Percentiles rank a stretch among this genome's conserved stretches.
Evolutionary conservation across 768 basidiomycete species (phyloP).

Genomic region (Serendipita sp.): DNA sequence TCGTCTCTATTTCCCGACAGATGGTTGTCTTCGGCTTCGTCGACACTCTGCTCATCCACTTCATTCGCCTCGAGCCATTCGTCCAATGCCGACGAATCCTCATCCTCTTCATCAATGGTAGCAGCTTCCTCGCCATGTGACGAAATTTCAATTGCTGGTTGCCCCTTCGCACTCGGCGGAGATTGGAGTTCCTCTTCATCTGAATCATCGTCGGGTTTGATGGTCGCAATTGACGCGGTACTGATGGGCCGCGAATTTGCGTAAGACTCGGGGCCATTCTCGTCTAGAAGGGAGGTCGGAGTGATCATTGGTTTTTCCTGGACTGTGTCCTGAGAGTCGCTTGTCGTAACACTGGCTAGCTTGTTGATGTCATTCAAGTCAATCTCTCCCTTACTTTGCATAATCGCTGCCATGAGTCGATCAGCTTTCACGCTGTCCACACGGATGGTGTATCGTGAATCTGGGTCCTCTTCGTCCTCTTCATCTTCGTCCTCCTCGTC

Average conservation of each 20-base stretch:
- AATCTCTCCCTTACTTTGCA: background rate
- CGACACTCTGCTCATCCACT: background rate
- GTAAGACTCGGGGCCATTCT: too few relatives aligned
- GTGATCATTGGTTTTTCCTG: too few relatives aligned
- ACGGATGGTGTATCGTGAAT: background rate
- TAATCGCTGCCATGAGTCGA: background rate
- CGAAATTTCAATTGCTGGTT: background rate
- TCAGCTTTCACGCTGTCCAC: background rate
- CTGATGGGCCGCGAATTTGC: background rate
- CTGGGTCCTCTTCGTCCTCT: conserved; percentile 1
- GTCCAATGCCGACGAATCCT: conserved; percentile 4
- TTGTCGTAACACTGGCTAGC: background rate
- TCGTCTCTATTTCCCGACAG: background rate
- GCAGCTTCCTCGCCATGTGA: background rate
- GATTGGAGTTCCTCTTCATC: too few relatives aligned
- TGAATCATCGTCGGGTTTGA: background rate
- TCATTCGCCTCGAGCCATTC: conserved; percentile 7
- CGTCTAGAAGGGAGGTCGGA: too few relatives aligned
- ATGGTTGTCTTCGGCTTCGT: background rate
- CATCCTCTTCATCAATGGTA: background rate
- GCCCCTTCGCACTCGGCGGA: background rate
- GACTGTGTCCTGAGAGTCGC: background rate
- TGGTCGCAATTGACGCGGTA: background rate
- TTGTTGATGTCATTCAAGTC: background rate
- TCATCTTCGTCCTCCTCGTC: background rate